These are phyloP conservation scores for Entophlyctis luteolus DNA, from an alignment of 192 early-diverging fungal species.

Conservation along the genomic window DNA sequence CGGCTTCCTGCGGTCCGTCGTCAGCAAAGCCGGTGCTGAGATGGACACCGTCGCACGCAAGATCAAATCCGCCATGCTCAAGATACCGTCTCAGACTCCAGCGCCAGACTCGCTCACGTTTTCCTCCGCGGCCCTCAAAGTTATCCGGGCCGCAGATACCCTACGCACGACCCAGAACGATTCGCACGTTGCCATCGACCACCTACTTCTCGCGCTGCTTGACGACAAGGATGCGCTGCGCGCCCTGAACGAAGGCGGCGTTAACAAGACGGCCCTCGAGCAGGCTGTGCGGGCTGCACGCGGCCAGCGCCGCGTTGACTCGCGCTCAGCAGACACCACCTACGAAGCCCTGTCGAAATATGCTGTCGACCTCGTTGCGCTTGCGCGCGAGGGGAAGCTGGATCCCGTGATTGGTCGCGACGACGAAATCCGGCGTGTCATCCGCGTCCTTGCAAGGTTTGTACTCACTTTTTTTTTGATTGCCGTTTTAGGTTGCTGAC, in stretches of 20 bases:
- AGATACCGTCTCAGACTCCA: slow-evolving; percentile 79
- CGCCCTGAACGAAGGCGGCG: slow-evolving; percentile 64
- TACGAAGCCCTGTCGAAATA: slow-evolving; percentile 95
- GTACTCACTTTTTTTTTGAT: background rate
- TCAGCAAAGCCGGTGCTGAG: slow-evolving; percentile 83
- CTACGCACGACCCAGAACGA: slow-evolving; percentile 85
- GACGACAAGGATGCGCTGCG: slow-evolving; percentile 63
- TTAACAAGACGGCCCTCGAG: slow-evolving; percentile 68
- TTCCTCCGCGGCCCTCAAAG: slow-evolving; percentile 53
- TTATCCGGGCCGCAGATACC: slow-evolving; percentile 73
- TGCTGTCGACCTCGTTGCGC: slow-evolving; percentile 78
- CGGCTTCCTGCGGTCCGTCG: slow-evolving; percentile 69
- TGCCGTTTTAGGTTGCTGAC: background rate
- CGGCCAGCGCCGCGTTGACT: slow-evolving; percentile 80
- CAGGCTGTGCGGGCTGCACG: slow-evolving; percentile 70
- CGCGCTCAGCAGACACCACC: slow-evolving; percentile 76
- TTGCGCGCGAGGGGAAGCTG: slow-evolving; percentile 84
- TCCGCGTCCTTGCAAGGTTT: slow-evolving; percentile 79
- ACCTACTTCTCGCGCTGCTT: slow-evolving; percentile 77
- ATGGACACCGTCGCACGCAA: slow-evolving; percentile 68
- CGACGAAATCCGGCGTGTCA: slow-evolving; percentile 91
- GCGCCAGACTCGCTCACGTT: slow-evolving; percentile 73
- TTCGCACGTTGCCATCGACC: slow-evolving; percentile 81
- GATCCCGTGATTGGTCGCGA: slow-evolving; percentile 97
- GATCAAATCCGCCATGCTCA: slow-evolving; percentile 73